A percentile compares a stretch with the other conserved stretches of the same genome.
These are phyloP conservation scores for Sordariomycetes sp. DNA, from an alignment of 2,329 filamentous ascomycete genomes.

Conservation along the genomic window DNA sequence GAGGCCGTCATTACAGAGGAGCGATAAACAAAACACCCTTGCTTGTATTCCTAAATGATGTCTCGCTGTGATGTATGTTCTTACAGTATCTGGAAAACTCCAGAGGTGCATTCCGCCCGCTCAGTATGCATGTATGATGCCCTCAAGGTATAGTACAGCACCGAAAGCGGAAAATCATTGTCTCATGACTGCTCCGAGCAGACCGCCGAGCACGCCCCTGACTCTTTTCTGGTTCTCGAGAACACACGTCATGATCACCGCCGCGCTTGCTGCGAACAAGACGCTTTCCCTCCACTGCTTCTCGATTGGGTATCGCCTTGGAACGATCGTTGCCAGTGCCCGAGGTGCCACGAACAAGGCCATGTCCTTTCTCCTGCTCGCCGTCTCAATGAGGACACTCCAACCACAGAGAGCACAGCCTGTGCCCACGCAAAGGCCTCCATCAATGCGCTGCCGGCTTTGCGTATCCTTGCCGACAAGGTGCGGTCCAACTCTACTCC, in stretches of 20 bases:
- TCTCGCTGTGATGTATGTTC: too few species aligned
- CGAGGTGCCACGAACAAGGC: constrained; percentile 73
- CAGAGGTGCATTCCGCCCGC: too few species aligned
- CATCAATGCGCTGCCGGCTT: constrained; percentile 43
- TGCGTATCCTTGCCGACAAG: constrained; percentile 46
- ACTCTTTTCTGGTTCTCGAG: constrained; percentile 54
- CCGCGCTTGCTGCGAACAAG: constrained; percentile 58
- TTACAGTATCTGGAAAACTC: too few species aligned
- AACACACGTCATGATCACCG: constrained; percentile 60
- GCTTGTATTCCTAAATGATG: too few species aligned
- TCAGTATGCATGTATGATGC: too few species aligned
- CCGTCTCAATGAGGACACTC: constrained; percentile 67
- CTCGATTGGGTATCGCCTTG: constrained; percentile 53
- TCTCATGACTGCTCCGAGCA: constrained; percentile 43
- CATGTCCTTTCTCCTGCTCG: constrained; percentile 61
- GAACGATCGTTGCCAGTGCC: constrained; percentile 65
- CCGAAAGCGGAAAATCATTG: constrained; percentile 10
- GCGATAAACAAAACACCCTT: too few species aligned
- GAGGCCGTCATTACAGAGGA: too few species aligned
- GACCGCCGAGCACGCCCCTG: constrained; percentile 56
- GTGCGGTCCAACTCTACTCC: constrained; percentile 64
- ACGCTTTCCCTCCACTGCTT: constrained; percentile 59
- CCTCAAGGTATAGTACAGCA: not conserved
- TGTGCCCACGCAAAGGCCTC: constrained; percentile 58
- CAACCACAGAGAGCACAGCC: constrained; percentile 73